Base-by-base conservation (phyloP, 2,329 filamentous ascomycete genomes). In the Torrubiella hemipterigena region DNA sequence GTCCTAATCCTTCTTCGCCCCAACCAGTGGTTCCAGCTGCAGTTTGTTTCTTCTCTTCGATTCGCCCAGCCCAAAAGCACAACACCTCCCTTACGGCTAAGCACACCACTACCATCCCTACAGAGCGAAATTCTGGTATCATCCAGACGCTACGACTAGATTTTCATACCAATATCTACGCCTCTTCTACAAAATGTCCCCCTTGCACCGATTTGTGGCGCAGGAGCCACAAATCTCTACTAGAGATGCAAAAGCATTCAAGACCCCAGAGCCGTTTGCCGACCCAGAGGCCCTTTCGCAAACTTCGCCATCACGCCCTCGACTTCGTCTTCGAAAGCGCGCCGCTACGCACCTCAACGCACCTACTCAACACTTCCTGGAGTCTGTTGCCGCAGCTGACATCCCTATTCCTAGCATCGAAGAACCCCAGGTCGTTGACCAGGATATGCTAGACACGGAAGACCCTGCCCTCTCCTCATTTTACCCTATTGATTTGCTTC, bases 371-470 rank as follows among this genome's bases (percentile, higher is more conserved):
- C 71, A 78, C 30, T 79, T 79, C 44, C 63, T 79, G n/a, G 73
- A 72, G 3, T 77, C 73, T 4, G 74, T 79, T 35, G 73, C 71
- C 27, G 72, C 73, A 13, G 74, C 72, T 37, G 74, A 79, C 46
- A 58, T 76, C 4, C 71, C 73, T 16, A 67, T 79, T 31, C 74
- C 73, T 11, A 77, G 73, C 48, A 76, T 79, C 34, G 74, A 79
- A 50, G 60, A 69, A 38, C 64, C 69, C 30, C 58, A 62, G 24
- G 50, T 55, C 16, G 42, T 54, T 23, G 59, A 67, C 42, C 57
- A 61, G 41, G 58, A 61, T 25, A 63, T 65, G 58, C 46, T 52
- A 21, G 54, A 58, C 36, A 46, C 49, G 22, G 35, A 48, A 17
- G 53, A 51, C 31, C 45, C 53, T 6, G 34, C 29, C 12, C 47